Conservation (phyloP, 805 yeast species). For the Nadsonia fulvescens region DNA sequence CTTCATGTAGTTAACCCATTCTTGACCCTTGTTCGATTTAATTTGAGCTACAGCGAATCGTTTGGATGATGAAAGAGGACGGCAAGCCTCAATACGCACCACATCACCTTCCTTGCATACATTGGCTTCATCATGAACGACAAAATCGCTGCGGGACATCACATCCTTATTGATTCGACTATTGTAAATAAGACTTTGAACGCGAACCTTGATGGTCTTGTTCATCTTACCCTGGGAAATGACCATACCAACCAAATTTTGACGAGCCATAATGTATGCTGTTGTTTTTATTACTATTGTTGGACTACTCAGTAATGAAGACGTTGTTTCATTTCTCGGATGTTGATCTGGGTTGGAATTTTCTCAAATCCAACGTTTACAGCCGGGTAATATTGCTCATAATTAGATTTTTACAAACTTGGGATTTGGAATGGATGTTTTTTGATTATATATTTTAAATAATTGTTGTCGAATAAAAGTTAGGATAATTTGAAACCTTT, state of each 20-base stretch:
- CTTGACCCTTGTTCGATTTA: slow-evolving; percentile 76
- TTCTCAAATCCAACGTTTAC: too few species aligned
- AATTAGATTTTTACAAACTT: too few species aligned
- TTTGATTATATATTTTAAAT: too few species aligned
- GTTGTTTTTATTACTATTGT: slow-evolving; percentile 2
- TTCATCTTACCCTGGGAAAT: slow-evolving; percentile 91
- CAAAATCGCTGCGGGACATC: slow-evolving; percentile 58
- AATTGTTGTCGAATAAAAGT: too few species aligned
- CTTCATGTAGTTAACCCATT: slow-evolving; percentile 61
- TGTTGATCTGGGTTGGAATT: too few species aligned
- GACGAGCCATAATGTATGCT: slow-evolving; percentile 52
- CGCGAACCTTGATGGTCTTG: slow-evolving; percentile 87
- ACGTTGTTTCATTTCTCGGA: too few species aligned
- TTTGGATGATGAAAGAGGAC: slow-evolving; percentile 70
- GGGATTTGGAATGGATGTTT: too few species aligned
- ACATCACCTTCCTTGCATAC: slow-evolving; percentile 89
- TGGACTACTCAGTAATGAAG: too few species aligned
- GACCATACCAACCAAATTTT: slow-evolving; percentile 80
- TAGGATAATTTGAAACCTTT: too few species aligned
- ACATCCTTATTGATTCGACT: slow-evolving; percentile 33
- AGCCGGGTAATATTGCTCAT: too few species aligned
- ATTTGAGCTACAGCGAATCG: slow-evolving; percentile 86
- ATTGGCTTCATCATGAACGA: slow-evolving; percentile 88
- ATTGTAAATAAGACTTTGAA: slow-evolving; percentile 59
- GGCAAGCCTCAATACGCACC: slow-evolving; percentile 71